These are phyloP conservation scores for Sarocladium strictum DNA, from an alignment of 2,329 filamentous ascomycete species.

Conservation along the genomic window DNA sequence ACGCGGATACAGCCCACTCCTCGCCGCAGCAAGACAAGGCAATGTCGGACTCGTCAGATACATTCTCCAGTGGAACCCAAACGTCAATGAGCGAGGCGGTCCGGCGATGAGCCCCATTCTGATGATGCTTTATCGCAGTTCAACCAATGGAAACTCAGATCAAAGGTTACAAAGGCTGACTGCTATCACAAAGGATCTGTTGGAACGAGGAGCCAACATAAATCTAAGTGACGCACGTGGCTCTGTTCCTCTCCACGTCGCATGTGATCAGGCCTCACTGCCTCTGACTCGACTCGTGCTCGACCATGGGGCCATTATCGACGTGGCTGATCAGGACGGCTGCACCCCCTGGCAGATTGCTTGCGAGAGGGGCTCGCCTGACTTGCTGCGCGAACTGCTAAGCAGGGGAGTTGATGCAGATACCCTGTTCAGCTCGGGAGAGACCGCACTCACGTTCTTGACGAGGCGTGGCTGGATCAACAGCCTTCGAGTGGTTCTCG, in stretches of 20 bases:
- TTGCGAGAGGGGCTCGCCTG: background rate
- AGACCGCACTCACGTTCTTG: conserved; percentile 1
- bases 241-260: background rate
- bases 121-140: background rate
- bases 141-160: background rate
- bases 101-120: background rate
- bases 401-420: background rate
- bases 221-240: background rate
- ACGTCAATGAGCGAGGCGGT: conserved; percentile 3
- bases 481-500: conserved; percentile 9
- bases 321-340: background rate
- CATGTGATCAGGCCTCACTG: background rate
- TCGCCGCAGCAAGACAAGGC: background rate
- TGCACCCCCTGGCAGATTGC: background rate
- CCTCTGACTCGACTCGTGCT: background rate
- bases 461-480: conserved; percentile 9
- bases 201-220: background rate
- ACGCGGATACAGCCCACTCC: background rate
- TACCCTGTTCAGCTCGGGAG: background rate
- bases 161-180: background rate
- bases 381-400: background rate
- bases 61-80: background rate
- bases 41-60: background rate
- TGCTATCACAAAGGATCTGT: background rate
- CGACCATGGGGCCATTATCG: background rate